phyloP scores from a whole-genome alignment of 768 basidiomycete genomes.

The Chlorophyllum brunneum region DNA sequence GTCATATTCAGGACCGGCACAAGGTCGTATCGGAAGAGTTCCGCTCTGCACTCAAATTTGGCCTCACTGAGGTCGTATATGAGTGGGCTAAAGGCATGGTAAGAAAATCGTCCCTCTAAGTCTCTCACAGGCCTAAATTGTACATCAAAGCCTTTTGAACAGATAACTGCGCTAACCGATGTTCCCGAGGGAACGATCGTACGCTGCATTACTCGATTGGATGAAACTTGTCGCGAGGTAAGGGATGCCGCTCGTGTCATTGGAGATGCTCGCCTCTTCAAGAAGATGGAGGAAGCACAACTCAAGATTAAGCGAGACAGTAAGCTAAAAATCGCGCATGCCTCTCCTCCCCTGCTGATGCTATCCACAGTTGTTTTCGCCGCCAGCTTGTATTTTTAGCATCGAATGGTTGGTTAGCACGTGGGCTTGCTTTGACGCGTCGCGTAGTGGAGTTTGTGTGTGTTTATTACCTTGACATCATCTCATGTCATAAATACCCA shows the following conservation, averaged over 20 bases:
- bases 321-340: slow-evolving; percentile 38
- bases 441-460: slow-evolving; percentile 15
- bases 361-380: slow-evolving; percentile 69
- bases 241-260: slow-evolving; percentile 96
- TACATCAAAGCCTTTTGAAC: slow-evolving; percentile 78
- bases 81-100: slow-evolving; percentile 99
- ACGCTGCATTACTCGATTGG: slow-evolving; percentile 89
- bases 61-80: slow-evolving; percentile 93
- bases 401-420: not conserved
- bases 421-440: not conserved
- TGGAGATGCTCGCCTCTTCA: slow-evolving; percentile 92
- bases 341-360: slow-evolving; percentile 1
- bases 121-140: not conserved
- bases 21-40: slow-evolving; percentile 80
- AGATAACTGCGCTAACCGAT: slow-evolving; percentile 90
- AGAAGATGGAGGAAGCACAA: slow-evolving; percentile 97
- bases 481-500: not conserved
- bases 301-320: slow-evolving; percentile 94
- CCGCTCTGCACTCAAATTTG: slow-evolving; percentile 79
- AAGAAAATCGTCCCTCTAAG: slow-evolving; percentile 19
- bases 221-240: slow-evolving; percentile 96
- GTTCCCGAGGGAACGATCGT: slow-evolving; percentile 97
- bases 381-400: slow-evolving; percentile 83
- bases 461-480: slow-evolving; percentile 11
- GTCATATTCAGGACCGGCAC: slow-evolving; percentile 72